A percentile compares a stretch with the other conserved stretches of the same genome.
Conservation (phyloP, 2,329 filamentous ascomycete genomes). For the Cladosporium sp. region DNA sequence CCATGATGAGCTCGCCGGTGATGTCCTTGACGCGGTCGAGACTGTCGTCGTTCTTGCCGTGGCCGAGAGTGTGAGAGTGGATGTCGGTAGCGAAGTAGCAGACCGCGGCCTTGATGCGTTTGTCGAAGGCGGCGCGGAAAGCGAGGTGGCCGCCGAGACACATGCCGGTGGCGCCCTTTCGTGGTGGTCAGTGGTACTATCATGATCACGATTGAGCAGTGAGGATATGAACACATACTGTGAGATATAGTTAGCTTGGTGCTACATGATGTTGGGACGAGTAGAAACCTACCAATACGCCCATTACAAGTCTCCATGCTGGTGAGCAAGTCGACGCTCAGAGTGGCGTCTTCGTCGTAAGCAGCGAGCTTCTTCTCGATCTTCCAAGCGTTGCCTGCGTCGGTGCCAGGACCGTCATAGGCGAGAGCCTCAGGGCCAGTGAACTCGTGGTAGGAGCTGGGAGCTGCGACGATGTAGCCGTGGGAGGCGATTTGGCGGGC, state of each 20-base stretch:
- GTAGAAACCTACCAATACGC: conserved; percentile 57
- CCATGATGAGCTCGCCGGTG: conserved; percentile 76
- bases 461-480: conserved; percentile 89
- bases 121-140: conserved; percentile 71
- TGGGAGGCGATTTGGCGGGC: conserved; percentile 88
- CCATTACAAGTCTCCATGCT: conserved; percentile 63
- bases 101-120: conserved; percentile 72
- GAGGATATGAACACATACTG: neutral
- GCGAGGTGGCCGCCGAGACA: conserved; percentile 90
- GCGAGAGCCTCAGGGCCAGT: conserved; percentile 77
- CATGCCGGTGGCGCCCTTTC: conserved; percentile 69
- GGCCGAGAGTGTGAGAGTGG: conserved; percentile 74
- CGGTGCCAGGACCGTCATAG: conserved; percentile 85
- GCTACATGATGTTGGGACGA: too few species aligned
- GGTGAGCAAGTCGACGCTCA: conserved; percentile 45
- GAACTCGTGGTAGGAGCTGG: conserved; percentile 92
- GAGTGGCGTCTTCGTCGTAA: conserved; percentile 66
- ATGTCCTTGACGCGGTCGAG: conserved; percentile 64
- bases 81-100: conserved; percentile 94
- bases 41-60: conserved; percentile 63
- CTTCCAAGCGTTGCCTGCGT: conserved; percentile 84
- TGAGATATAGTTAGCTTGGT: neutral
- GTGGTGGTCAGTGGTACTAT: neutral
- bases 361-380: conserved; percentile 75
- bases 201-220: too few species aligned